Evolutionary conservation across 495 filamentous ascomycete genomes (phyloP).

Genomic region (Aspergillus sclerotioniger): DNA sequence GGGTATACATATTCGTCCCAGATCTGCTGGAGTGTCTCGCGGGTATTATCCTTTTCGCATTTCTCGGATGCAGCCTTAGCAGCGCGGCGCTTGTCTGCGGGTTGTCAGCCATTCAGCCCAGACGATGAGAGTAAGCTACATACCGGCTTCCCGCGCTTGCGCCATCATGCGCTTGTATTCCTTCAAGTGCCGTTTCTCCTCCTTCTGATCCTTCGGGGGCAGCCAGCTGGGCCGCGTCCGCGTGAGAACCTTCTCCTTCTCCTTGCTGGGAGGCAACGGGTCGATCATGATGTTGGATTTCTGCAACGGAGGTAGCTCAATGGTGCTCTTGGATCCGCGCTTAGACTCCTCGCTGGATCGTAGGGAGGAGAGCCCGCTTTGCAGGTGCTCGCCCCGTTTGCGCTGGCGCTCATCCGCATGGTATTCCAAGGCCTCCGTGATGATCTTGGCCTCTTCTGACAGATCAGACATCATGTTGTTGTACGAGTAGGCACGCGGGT

Average conservation of each 20-base stretch:
- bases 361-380: slow-evolving; percentile 43
- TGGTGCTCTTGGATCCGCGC: slow-evolving; percentile 49
- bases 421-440: slow-evolving; percentile 85
- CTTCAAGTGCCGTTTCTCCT: slow-evolving; percentile 86
- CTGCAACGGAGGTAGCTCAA: slow-evolving; percentile 77
- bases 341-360: slow-evolving; percentile 54
- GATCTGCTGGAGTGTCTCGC: slow-evolving; percentile 61
- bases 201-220: slow-evolving; percentile 87
- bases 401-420: slow-evolving; percentile 68
- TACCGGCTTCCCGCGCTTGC: slow-evolving; percentile 68
- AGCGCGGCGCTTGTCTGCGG: slow-evolving; percentile 48
- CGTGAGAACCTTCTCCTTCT: slow-evolving; percentile 90
- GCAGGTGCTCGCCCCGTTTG: slow-evolving; percentile 48
- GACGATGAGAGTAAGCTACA: slow-evolving; percentile 16
- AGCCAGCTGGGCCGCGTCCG: slow-evolving; percentile 93
- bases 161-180: slow-evolving; percentile 96
- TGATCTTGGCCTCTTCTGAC: slow-evolving; percentile 80
- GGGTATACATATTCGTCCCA: slow-evolving; percentile 90
- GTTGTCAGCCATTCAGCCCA: slow-evolving; percentile 1
- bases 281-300: slow-evolving; percentile 94
- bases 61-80: slow-evolving; percentile 48
- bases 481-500: slow-evolving; percentile 79
- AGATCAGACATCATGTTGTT: slow-evolving; percentile 73
- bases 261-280: slow-evolving; percentile 89
- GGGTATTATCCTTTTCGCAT: slow-evolving; percentile 65